Evolutionary conservation across 2,329 filamentous ascomycete species (phyloP).

Genomic region (Scorias spongiosa): DNA sequence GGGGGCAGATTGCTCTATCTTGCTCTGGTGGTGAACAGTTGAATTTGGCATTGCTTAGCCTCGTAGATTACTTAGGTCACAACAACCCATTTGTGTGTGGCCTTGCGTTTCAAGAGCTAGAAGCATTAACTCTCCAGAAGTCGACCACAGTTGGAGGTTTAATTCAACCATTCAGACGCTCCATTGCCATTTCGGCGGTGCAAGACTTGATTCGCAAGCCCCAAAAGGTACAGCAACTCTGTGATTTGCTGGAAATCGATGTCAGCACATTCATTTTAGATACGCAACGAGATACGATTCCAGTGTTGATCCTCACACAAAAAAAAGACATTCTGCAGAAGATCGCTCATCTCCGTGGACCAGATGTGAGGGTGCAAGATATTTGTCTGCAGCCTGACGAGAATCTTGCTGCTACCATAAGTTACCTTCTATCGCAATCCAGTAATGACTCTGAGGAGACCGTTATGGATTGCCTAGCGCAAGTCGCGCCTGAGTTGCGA

Average conservation of each 20-base stretch:
- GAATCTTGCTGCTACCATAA: constrained; percentile 44
- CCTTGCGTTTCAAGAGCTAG: constrained; percentile 68
- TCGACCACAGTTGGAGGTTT: constrained; percentile 41
- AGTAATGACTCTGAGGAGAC: constrained; percentile 48
- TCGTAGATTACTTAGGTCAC: constrained; percentile 79
- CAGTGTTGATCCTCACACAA: constrained; percentile 68
- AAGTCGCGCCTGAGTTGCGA: constrained; percentile 56
- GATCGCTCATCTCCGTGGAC: constrained; percentile 55
- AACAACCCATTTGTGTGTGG: constrained; percentile 64
- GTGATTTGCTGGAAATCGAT: constrained; percentile 64
- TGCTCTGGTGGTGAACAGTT: constrained; percentile 72
- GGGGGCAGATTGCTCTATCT: constrained; percentile 65
- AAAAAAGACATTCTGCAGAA: constrained; percentile 64
- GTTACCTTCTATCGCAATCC: constrained; percentile 41
- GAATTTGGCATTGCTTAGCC: constrained; percentile 67
- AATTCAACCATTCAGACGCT: constrained; percentile 79
- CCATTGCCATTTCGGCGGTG: constrained; percentile 64
- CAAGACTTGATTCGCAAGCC: constrained; percentile 68
- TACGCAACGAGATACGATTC: constrained; percentile 69
- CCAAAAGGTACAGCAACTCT: constrained; percentile 66
- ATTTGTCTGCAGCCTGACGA: constrained; percentile 40
- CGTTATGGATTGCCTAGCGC: constrained; percentile 52
- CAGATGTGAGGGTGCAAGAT: constrained; percentile 41
- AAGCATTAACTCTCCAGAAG: constrained; percentile 54
- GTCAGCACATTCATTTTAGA: constrained; percentile 58